Percentiles rank a stretch among this genome's conserved stretches.
Evolutionary conservation across 805 yeast genomes (phyloP).

Genomic region (Cyberlindnera americana): DNA sequence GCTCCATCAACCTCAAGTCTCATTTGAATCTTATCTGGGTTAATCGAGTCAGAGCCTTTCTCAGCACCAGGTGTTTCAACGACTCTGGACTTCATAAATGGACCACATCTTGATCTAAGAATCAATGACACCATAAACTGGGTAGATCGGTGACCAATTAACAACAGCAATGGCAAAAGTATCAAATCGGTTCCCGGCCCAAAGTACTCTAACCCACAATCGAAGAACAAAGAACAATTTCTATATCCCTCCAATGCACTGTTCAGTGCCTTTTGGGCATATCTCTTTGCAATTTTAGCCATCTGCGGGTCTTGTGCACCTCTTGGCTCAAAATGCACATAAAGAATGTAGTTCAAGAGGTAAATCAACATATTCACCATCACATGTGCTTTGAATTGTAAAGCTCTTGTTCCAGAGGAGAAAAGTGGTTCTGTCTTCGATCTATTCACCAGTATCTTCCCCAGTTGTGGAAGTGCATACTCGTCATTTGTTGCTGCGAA

Average conservation of each 20-base stretch:
- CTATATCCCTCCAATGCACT: slow-evolving; percentile 42
- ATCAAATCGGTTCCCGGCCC: slow-evolving; percentile 44
- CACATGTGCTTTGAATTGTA: slow-evolving; percentile 37
- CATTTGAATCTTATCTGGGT: slow-evolving; percentile 25
- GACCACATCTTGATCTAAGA: slow-evolving; percentile 44
- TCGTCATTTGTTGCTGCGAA: slow-evolving; percentile 27
- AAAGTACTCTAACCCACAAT: slow-evolving; percentile 31
- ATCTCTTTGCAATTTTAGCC: slow-evolving; percentile 32
- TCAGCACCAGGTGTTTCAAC: background rate
- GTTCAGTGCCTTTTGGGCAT: slow-evolving; percentile 41
- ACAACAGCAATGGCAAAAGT: slow-evolving; percentile 46
- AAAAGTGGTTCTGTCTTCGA: slow-evolving; percentile 22
- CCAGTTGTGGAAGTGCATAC: slow-evolving; percentile 35
- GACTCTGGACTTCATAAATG: slow-evolving; percentile 30
- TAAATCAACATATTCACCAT: slow-evolving; percentile 46
- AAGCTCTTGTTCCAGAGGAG: slow-evolving; percentile 35
- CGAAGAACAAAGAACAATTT: slow-evolving; percentile 39
- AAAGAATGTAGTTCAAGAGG: slow-evolving; percentile 46
- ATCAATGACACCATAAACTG: slow-evolving; percentile 57
- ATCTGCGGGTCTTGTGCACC: slow-evolving; percentile 35
- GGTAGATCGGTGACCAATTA: slow-evolving; percentile 52
- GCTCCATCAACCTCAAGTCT: slow-evolving; percentile 21
- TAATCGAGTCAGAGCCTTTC: slow-evolving; percentile 1
- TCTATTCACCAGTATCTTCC: slow-evolving; percentile 24
- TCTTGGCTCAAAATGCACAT: slow-evolving; percentile 42